Conservation (phyloP, 2,329 filamentous ascomycete genomes). For the Pseudocercospora musae region DNA sequence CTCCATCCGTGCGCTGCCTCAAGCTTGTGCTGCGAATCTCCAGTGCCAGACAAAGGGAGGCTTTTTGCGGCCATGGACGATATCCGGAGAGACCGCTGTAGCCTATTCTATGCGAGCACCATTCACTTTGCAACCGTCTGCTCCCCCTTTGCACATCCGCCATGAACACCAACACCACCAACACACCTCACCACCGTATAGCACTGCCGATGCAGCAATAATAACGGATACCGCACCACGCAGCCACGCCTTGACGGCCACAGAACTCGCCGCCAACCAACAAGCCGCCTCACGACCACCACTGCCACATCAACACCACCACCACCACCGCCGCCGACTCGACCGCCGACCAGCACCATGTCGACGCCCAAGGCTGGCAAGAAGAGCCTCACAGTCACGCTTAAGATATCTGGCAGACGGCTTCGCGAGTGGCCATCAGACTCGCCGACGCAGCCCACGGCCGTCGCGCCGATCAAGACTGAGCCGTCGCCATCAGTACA, state of each 20-base stretch:
- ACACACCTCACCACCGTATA: not conserved
- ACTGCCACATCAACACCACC: constrained; percentile 1
- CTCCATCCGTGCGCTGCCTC: not conserved
- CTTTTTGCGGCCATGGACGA: not conserved
- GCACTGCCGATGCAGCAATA: not conserved
- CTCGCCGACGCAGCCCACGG: constrained; percentile 11
- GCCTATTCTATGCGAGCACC: constrained; percentile 1
- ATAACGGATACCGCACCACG: not conserved
- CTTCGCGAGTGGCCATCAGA: constrained; percentile 32
- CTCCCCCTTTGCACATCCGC: not conserved
- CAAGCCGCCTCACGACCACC: not conserved
- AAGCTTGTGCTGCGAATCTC: not conserved
- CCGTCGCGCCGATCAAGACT: constrained; percentile 27
- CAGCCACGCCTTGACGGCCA: not conserved
- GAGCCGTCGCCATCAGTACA: constrained; percentile 37
- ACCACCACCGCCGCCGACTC: constrained; percentile 3
- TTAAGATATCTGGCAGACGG: constrained; percentile 26
- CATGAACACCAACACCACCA: not conserved
- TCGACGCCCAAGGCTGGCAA: constrained; percentile 27
- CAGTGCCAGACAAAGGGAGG: not conserved
- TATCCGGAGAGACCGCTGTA: not conserved
- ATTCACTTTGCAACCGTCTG: not conserved
- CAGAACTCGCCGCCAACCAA: not conserved
- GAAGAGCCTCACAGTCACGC: constrained; percentile 30
- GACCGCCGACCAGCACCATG: constrained; percentile 26